These are phyloP conservation scores for Saccharomycopsis crataegensis DNA, from an alignment of 1,139 yeast species.

Conservation along the genomic window DNA sequence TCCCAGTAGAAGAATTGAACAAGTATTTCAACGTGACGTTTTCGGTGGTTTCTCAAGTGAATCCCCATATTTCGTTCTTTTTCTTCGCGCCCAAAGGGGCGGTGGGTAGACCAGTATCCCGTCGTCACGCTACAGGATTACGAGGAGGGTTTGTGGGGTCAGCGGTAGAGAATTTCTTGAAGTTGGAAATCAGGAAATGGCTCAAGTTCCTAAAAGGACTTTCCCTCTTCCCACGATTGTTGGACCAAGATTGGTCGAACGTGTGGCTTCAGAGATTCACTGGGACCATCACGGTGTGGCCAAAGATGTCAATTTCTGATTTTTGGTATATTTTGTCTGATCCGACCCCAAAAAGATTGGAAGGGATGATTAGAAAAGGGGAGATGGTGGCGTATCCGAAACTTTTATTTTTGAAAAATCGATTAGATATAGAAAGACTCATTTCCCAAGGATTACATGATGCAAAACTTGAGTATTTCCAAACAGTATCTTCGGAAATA, in stretches of 20 bases:
- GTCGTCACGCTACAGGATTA: slow-evolving; percentile 48
- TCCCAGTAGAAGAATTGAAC: slow-evolving; percentile 61
- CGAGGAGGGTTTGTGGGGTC: slow-evolving; percentile 76
- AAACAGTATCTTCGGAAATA: not conserved
- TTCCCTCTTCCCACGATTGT: slow-evolving; percentile 58
- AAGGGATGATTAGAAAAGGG: slow-evolving; percentile 52
- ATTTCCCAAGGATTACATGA: slow-evolving; percentile 42
- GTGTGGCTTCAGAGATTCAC: slow-evolving; percentile 68
- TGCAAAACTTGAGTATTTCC: slow-evolving; percentile 18
- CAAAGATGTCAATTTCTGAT: slow-evolving; percentile 51
- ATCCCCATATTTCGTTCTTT: slow-evolving; percentile 73
- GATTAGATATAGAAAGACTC: slow-evolving; percentile 56
- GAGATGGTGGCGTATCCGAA: slow-evolving; percentile 63
- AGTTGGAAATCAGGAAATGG: slow-evolving; percentile 72
- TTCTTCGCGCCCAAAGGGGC: slow-evolving; percentile 77
- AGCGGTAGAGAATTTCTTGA: slow-evolving; percentile 62
- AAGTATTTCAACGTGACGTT: slow-evolving; percentile 75
- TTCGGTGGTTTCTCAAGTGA: slow-evolving; percentile 72
- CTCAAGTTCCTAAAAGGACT: slow-evolving; percentile 56
- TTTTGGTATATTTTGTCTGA: slow-evolving; percentile 61
- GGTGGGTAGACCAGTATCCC: slow-evolving; percentile 71
- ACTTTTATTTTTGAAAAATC: slow-evolving; percentile 54
- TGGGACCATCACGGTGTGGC: slow-evolving; percentile 75
- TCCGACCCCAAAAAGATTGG: slow-evolving; percentile 53
- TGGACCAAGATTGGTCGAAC: slow-evolving; percentile 78